Evolutionary conservation across 176 grass and related monocot genomes (phyloP).

Genomic region (Zoysia japonica): DNA sequence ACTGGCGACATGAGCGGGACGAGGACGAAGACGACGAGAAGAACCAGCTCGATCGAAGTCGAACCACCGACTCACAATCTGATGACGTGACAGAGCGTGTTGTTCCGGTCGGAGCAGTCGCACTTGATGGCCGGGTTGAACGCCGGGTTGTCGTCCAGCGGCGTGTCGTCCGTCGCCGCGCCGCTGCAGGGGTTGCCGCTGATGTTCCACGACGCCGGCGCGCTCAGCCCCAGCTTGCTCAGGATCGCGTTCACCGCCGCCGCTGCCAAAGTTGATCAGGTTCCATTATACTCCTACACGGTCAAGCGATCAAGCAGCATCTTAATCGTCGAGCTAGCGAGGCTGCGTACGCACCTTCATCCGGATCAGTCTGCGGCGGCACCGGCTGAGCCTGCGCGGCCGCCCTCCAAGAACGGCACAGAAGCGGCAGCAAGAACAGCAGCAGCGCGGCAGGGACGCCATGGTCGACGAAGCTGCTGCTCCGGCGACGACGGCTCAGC

Average conservation of each 20-base stretch:
- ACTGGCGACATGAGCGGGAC: neutral
- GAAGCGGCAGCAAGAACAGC: slow-evolving; percentile 1
- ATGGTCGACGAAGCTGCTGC: slow-evolving; percentile 1
- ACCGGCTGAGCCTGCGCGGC: slow-evolving; percentile 40
- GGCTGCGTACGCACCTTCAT: slow-evolving; percentile 42
- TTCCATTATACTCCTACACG: neutral
- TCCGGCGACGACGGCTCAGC: neutral
- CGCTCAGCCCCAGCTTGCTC: slow-evolving; percentile 46
- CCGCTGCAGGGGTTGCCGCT: slow-evolving; percentile 81
- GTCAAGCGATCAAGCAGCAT: neutral
- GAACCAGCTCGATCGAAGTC: neutral
- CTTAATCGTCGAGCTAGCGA: too few species aligned
- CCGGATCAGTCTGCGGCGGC: slow-evolving; percentile 45
- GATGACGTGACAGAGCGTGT: slow-evolving; percentile 61
- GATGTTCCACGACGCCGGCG: slow-evolving; percentile 65
- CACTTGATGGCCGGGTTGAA: slow-evolving; percentile 78
- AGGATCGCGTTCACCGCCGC: slow-evolving; percentile 70
- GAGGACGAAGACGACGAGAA: neutral
- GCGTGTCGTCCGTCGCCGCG: slow-evolving; percentile 57
- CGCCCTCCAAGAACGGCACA: slow-evolving; percentile 14
- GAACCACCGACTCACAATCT: slow-evolving; percentile 40
- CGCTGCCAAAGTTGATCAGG: slow-evolving; percentile 35
- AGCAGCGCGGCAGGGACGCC: neutral
- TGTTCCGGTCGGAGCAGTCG: slow-evolving; percentile 55
- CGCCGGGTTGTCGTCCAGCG: slow-evolving; percentile 43